Conservation (phyloP, 495 filamentous ascomycete genomes). For the Amphirosellinia nigrospora region DNA sequence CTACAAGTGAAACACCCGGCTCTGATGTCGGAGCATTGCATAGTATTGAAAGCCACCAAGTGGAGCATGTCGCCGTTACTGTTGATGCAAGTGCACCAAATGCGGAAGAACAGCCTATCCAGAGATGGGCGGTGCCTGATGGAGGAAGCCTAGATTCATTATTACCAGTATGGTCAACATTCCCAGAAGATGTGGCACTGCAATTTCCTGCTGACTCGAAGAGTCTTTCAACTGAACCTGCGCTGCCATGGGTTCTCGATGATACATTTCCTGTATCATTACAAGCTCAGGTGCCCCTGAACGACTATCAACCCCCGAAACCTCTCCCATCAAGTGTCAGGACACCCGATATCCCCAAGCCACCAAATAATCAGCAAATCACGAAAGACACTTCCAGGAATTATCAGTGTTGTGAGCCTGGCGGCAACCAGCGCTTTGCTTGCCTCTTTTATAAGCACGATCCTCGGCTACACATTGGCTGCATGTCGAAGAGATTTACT, state of each 20-base stretch:
- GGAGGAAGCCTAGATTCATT: not conserved
- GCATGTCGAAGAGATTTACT: slow-evolving; percentile 27
- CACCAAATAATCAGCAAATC: no score
- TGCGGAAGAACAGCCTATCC: not conserved
- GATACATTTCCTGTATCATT: not conserved
- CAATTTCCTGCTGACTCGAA: not conserved
- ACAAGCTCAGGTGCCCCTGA: not conserved
- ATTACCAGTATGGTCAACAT: not conserved
- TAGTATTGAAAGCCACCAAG: not conserved
- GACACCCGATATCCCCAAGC: not conserved
- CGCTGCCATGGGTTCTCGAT: not conserved
- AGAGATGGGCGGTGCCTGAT: not conserved
- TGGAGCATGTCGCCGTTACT: not conserved
- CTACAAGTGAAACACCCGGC: not conserved
- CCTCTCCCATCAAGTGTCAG: not conserved
- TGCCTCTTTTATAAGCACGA: slow-evolving; percentile 35
- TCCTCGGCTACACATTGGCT: slow-evolving; percentile 17
- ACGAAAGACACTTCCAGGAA: not conserved
- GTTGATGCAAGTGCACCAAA: slow-evolving; percentile 3
- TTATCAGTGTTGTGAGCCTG: not conserved
- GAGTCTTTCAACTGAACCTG: not conserved
- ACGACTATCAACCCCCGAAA: not conserved
- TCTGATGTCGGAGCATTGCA: not conserved
- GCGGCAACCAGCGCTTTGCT: slow-evolving; percentile 19
- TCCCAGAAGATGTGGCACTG: not conserved